phyloP scores from a whole-genome alignment of 176 grass and related monocot species.

The Oryza brachyantha region DNA sequence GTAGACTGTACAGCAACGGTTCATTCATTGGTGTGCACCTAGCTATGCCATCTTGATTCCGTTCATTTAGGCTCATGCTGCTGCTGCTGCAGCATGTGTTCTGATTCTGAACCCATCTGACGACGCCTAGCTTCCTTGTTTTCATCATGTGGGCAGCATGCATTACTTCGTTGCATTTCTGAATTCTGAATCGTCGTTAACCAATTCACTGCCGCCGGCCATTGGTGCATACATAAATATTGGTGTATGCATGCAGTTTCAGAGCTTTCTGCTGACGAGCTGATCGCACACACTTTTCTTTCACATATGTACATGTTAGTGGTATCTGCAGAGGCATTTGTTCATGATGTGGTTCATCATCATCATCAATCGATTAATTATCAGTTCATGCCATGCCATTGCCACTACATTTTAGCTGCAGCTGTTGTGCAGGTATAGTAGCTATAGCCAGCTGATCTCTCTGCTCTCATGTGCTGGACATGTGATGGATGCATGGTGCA shows the following conservation, averaged over 20 bases:
- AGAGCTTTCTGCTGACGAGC: background rate
- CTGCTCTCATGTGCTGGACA: slow-evolving; percentile 36
- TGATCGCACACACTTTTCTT: background rate
- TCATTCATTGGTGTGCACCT: background rate
- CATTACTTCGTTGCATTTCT: background rate
- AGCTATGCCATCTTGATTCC: background rate
- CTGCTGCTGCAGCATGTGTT: background rate
- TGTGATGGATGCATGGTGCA: slow-evolving; percentile 11
- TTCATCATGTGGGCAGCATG: background rate
- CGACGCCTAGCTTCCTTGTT: background rate
- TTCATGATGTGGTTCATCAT: background rate
- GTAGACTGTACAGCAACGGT: background rate
- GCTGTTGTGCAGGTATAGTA: background rate
- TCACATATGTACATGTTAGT: no score
- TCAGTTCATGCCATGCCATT: background rate
- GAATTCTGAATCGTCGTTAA: background rate
- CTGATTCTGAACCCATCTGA: background rate
- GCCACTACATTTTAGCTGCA: background rate
- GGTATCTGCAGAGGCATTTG: background rate
- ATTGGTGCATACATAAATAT: background rate
- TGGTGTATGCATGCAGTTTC: background rate
- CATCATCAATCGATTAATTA: background rate
- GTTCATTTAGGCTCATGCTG: background rate
- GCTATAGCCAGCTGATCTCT: no score
- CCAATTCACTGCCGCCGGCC: background rate